Base-by-base conservation (phyloP, 495 filamentous ascomycete species). In the Aspergillus steynii region DNA sequence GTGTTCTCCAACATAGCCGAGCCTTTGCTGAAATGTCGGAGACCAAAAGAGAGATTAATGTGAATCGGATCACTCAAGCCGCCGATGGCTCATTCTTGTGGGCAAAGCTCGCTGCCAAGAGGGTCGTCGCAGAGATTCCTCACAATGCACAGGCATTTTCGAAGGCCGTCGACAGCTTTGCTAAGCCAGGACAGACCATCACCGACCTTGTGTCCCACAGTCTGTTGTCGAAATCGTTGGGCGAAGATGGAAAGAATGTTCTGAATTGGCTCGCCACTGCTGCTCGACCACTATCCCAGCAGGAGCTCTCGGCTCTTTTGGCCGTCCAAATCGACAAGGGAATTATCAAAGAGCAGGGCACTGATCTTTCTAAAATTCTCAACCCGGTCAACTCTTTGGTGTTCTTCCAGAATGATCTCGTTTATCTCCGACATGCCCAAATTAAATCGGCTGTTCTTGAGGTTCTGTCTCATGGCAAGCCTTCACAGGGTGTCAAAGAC, bases 61-160 rank as follows among this genome's bases (percentile, higher is more conserved):
- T 76, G 50, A 71, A 71, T n/a, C 65, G 70, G 15, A 71, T 77
- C 26, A 63, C 70, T 15, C 71, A 76, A 55, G 74, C 68, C 14
- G 62, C 73, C 28, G 58, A 66, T 27, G 73, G 75, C 15, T 77
- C 73, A 29, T 77, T 77, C 61, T 56, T 75, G 0, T 76, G 72
- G 72, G 75, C 73, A 12, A 77, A 76, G 59, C 67, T 77, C n/a
- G 68, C 66, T 48, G 53, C 70, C 8, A 74, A 71, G 61, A 63
- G 62, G 46, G 61, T 65, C 37, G 64, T 68, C 9, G 61, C 60
- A 15, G 73, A 73, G 55, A 50, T 29, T 12, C 15, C 53, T 3
- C 42, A 63, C 20, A 66, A 50, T 29, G 46, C 64, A 0, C 69
- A 74, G 29, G 62, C 45, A n/a, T 50, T 77, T 6, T 47, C 42